Evolutionary conservation across 805 yeast species (phyloP), one percentile per base, ranked within the genome.

Genomic region (Wickerhamiella hasegawae): DNA sequence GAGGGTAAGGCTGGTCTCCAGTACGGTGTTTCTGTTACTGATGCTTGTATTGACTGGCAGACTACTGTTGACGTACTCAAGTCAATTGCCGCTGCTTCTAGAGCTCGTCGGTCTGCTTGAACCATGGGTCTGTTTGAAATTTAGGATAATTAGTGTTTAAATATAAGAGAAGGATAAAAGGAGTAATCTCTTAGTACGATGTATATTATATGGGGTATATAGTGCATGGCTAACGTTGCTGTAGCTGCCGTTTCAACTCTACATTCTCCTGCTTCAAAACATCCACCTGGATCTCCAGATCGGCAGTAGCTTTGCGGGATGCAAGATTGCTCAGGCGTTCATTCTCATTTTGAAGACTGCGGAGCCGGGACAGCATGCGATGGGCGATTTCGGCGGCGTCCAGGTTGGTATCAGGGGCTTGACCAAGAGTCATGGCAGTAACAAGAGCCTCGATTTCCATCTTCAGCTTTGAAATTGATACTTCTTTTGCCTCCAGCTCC

Each of bases 1-100:
- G 65, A 63, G 41, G 74, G 73, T 33, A 69, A 69, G 49, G 63
- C 63, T 8, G 72, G 71, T 37, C 65, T 84, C 55, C 73, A 79
- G 55, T 82, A 85, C 66, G 98, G 98, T 59, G 93, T 85, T 44
- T 79, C 94, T 41, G 84, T 90, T 58, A 90, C 98, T 42, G 98
- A 90, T 59, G 94, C 90, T 20, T 90, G 98, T 67, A 93, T 90
- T 37, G 67, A 77, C 41, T 84, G 93, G 83, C 93, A 82, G 42
- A 68, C 80, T 38, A 90, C 98, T 36, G 90, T 71, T 40, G 65
- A 57, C 3, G 85, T 87, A 71, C 73, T 90, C 54, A 68, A 65
- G 31, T 73, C 73, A 43, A 69, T 90, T 48, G 79, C 95, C 30
- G 69, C 63, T 33, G 93, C 96, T 39, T 94, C 87, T 32, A 72